These are phyloP conservation scores for Penicillium griseofulvum DNA, from an alignment of 2,329 filamentous ascomycete genomes.

Conservation along the genomic window DNA sequence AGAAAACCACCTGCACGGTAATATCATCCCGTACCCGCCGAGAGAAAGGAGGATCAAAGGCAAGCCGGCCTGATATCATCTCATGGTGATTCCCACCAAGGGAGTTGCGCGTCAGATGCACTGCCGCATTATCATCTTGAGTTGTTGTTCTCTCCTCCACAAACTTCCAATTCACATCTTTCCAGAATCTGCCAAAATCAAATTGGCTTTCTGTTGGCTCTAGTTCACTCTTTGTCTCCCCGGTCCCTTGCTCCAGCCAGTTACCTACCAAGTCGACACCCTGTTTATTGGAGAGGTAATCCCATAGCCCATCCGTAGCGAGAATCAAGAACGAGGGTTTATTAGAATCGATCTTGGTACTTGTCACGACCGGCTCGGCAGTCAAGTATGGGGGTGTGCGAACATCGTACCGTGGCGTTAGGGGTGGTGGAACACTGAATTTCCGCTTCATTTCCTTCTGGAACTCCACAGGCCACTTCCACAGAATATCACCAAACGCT, in stretches of 20 bases:
- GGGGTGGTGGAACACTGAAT: constrained; percentile 46
- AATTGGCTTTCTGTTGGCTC: constrained; percentile 17
- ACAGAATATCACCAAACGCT: constrained; percentile 66
- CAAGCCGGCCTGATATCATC: constrained; percentile 31
- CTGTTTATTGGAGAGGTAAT: constrained; percentile 56
- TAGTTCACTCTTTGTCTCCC: constrained; percentile 32
- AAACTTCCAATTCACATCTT: constrained; percentile 29
- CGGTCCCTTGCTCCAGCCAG: constrained; percentile 50
- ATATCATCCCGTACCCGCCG: constrained; percentile 51
- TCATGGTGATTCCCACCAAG: constrained; percentile 49
- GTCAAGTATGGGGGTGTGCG: constrained; percentile 65
- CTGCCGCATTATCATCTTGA: constrained; percentile 53
- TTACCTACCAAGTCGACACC: constrained; percentile 57
- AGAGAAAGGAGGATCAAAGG: constrained; percentile 25
- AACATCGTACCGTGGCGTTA: constrained; percentile 32
- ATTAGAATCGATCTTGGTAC: constrained; percentile 50
- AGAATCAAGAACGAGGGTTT: constrained; percentile 62
- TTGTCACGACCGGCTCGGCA: constrained; percentile 63
- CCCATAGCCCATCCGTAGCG: constrained; percentile 67
- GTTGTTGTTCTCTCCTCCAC: constrained; percentile 48
- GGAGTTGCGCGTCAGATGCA: constrained; percentile 53
- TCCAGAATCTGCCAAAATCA: constrained; percentile 23
- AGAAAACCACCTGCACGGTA: constrained; percentile 51
- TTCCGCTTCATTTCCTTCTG: constrained; percentile 38
- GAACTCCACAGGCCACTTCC: constrained; percentile 62